phyloP scores from a whole-genome alignment of 2,329 filamentous ascomycete species.

The Penicillium sp. region DNA sequence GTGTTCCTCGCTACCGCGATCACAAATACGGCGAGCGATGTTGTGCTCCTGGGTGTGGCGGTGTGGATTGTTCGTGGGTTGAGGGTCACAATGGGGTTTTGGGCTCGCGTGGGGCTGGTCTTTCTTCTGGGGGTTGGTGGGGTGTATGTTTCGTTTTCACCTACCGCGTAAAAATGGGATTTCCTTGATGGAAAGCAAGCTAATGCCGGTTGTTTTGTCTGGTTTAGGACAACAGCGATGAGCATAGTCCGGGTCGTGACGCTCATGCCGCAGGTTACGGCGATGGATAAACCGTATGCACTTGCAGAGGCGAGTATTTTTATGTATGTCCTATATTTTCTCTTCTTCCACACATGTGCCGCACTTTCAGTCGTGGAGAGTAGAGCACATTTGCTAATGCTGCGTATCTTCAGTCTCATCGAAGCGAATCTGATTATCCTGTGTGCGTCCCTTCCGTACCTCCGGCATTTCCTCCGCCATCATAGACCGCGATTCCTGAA shows the following conservation, averaged over 20 bases:
- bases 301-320: constrained; percentile 23
- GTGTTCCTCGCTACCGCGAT: background rate
- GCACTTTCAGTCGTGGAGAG: no score
- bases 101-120: constrained; percentile 9
- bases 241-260: constrained; percentile 29
- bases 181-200: background rate
- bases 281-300: constrained; percentile 22
- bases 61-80: background rate
- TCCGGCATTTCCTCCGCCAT: constrained; percentile 16
- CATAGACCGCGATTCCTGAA: background rate
- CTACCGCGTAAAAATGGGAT: no score
- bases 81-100: background rate
- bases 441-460: constrained; percentile 14
- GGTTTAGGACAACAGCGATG: constrained; percentile 25
- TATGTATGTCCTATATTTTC: constrained; percentile 13
- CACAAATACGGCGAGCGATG: background rate
- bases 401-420: constrained; percentile 1
- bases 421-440: constrained; percentile 21
- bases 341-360: no score
- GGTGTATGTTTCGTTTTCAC: constrained; percentile 13
- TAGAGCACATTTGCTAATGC: background rate
- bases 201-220: background rate
- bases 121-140: constrained; percentile 21
- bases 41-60: background rate
- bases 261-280: constrained; percentile 25